Evolutionary conservation across 148 eudicot genomes (phyloP).

Genomic region (Spergularia marina): DNA sequence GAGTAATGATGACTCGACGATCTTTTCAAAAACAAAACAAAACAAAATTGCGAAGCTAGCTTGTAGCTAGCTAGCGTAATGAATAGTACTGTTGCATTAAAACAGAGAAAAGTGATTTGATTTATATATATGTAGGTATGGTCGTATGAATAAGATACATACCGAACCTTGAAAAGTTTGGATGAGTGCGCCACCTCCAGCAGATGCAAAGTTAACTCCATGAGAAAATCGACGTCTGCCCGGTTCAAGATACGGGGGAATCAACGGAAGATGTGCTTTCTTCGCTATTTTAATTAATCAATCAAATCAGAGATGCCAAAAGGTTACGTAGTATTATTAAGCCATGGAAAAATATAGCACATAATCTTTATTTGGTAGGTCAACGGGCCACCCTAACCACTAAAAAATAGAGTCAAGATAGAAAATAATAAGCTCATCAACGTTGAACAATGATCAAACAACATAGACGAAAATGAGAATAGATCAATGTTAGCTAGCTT

Average conservation of each 20-base stretch:
- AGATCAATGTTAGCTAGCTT: no score
- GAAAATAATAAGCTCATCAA: no score
- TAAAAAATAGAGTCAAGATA: not conserved
- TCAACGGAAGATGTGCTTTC: conserved; percentile 49
- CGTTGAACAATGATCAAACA: no score
- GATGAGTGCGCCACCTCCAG: conserved; percentile 61
- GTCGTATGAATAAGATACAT: conserved; percentile 12
- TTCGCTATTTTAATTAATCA: conserved; percentile 35
- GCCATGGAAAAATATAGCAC: not conserved
- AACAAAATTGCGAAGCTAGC: no score
- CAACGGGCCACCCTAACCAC: conserved; percentile 9
- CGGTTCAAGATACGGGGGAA: conserved; percentile 49
- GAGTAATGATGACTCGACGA: no score
- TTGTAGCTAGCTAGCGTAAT: no score
- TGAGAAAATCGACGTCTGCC: conserved; percentile 20
- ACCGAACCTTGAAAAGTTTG: conserved; percentile 51
- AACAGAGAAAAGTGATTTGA: no score
- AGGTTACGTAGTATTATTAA: conserved; percentile 4
- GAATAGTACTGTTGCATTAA: not conserved
- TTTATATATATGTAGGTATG: no score
- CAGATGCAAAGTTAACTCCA: conserved; percentile 70
- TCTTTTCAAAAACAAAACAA: no score
- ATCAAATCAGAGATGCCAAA: not conserved
- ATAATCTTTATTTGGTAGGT: conserved; percentile 3
- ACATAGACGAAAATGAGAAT: no score